These are phyloP conservation scores for Apophysomyces elegans DNA, from an alignment of 371 early-diverging fungal genomes.

Conservation along the genomic window DNA sequence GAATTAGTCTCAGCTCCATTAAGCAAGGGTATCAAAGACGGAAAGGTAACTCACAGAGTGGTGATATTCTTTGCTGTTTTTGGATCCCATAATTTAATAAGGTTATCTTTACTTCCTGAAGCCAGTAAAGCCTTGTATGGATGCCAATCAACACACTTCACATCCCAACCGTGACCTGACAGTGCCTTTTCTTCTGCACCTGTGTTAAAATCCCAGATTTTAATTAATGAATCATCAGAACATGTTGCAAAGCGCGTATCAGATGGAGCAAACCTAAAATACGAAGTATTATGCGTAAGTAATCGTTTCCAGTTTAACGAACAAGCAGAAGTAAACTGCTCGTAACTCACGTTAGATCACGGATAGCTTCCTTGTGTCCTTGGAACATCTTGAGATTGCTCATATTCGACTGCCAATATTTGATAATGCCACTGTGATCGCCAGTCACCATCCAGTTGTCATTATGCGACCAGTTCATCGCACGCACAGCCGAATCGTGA, in stretches of 20 bases:
- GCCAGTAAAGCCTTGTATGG: slow-evolving; percentile 95
- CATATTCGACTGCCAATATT: slow-evolving; percentile 99
- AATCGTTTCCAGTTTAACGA: neutral
- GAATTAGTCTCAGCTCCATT: neutral
- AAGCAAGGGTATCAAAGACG: neutral
- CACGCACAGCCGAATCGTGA: slow-evolving; percentile 93
- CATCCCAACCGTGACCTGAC: slow-evolving; percentile 99
- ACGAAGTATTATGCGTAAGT: slow-evolving; percentile 39
- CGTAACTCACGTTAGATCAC: slow-evolving; percentile 80
- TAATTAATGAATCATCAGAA: slow-evolving; percentile 97
- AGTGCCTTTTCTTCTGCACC: slow-evolving; percentile 86
- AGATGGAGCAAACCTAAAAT: slow-evolving; percentile 49
- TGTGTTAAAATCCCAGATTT: slow-evolving; percentile 96
- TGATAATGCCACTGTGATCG: slow-evolving; percentile 96
- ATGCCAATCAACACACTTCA: slow-evolving; percentile 99
- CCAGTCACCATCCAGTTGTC: slow-evolving; percentile 97
- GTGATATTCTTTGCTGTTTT: slow-evolving; percentile 87
- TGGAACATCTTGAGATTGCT: slow-evolving; percentile 95
- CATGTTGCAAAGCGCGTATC: slow-evolving; percentile 98
- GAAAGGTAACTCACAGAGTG: slow-evolving; percentile 74
- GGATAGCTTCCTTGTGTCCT: slow-evolving; percentile 94
- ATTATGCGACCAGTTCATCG: slow-evolving; percentile 98
- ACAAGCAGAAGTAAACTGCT: neutral
- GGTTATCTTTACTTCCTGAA: slow-evolving; percentile 98
- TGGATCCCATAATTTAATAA: slow-evolving; percentile 99